Evolutionary conservation across 306 rosid species (phyloP).

Genomic region (Sechiopsis laciniata): DNA sequence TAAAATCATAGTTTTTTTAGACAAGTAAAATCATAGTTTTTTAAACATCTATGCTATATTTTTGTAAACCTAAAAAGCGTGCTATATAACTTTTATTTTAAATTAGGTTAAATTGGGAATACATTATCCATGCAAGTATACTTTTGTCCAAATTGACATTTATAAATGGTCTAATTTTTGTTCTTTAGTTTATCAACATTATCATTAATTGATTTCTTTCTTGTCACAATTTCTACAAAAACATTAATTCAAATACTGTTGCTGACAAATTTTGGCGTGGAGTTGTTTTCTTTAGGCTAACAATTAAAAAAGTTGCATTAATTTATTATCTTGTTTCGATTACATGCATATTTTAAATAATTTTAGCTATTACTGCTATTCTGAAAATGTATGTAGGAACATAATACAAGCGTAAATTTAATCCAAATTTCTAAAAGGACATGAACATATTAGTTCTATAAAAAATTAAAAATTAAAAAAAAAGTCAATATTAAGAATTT

Average conservation of each 20-base stretch:
- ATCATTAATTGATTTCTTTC: neutral
- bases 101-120: too few species aligned
- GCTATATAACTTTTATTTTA: too few species aligned
- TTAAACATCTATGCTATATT: too few species aligned
- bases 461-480: too few species aligned
- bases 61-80: too few species aligned
- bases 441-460: neutral
- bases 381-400: neutral
- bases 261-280: conserved; percentile 1
- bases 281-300: too few species aligned
- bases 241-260: conserved; percentile 11
- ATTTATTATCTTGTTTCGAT: neutral
- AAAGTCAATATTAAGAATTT: too few species aligned
- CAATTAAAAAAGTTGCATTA: neutral
- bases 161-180: neutral
- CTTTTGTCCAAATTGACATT: too few species aligned
- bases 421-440: too few species aligned
- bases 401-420: neutral
- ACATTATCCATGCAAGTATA: too few species aligned
- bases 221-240: neutral
- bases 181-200: neutral
- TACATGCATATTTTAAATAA: neutral
- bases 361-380: neutral
- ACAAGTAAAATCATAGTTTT: too few species aligned
- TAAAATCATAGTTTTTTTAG: too few species aligned